These are phyloP conservation scores for Alternaria infectoria DNA, from an alignment of 2,329 filamentous ascomycete species.

Conservation along the genomic window DNA sequence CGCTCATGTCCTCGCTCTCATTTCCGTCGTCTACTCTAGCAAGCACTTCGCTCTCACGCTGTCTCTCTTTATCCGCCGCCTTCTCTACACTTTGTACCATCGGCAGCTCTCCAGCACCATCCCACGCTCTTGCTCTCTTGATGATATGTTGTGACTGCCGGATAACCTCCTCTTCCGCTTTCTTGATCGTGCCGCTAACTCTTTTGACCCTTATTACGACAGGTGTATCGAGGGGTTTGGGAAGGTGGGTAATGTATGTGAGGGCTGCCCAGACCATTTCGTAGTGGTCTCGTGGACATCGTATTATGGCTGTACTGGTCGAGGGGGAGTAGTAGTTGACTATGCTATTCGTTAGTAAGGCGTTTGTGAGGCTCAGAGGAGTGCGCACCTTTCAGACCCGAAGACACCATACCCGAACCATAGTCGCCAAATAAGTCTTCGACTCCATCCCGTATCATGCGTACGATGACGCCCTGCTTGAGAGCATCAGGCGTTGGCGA, in stretches of 20 bases:
- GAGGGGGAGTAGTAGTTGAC: conserved; percentile 92
- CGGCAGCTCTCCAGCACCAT: conserved; percentile 13
- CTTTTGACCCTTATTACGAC: conserved; percentile 86
- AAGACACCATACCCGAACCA: conserved; percentile 76
- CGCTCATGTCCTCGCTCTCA: conserved; percentile 32
- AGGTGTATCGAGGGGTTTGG: conserved; percentile 61
- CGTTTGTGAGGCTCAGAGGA: background rate
- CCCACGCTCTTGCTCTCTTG: conserved; percentile 65
- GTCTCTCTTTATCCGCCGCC: conserved; percentile 29
- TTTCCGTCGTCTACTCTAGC: conserved; percentile 19
- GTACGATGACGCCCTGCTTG: conserved; percentile 68
- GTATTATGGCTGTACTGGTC: conserved; percentile 93
- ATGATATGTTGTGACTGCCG: conserved; percentile 75
- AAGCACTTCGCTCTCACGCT: conserved; percentile 22
- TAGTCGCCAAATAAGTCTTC: conserved; percentile 71
- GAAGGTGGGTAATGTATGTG: conserved; percentile 77
- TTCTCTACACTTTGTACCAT: conserved; percentile 32
- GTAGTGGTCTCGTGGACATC: conserved; percentile 81
- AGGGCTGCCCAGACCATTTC: conserved; percentile 89
- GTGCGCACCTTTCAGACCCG: conserved; percentile 68
- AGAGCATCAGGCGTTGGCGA: conserved; percentile 78
- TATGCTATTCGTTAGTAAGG: conserved; percentile 42
- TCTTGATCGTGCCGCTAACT: conserved; percentile 91
- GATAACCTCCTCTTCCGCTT: conserved; percentile 89
- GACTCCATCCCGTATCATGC: conserved; percentile 61